Conservation (phyloP, 805 yeast species). For the Yarrowia divulgata region DNA sequence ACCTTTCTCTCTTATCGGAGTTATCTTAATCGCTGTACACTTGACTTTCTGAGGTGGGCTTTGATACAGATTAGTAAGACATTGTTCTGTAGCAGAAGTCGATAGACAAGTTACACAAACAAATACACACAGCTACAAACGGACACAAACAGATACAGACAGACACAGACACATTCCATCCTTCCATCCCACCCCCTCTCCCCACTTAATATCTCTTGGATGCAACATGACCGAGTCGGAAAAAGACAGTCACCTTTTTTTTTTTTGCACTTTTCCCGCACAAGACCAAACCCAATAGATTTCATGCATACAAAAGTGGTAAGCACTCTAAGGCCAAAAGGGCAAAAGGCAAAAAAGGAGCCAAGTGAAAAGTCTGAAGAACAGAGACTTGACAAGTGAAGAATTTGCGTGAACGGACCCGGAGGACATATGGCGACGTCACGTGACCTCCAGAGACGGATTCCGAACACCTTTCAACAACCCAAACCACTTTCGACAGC, state of each 20-base stretch:
- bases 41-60: too few species aligned
- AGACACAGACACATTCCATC: too few species aligned
- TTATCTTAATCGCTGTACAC: too few species aligned
- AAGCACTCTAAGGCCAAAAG: background rate
- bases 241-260: slow-evolving; percentile 30
- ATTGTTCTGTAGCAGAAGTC: too few species aligned
- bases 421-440: background rate
- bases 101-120: too few species aligned
- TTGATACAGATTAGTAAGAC: too few species aligned
- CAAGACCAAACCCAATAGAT: slow-evolving; percentile 23
- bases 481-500: background rate
- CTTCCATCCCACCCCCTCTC: background rate
- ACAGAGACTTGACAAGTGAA: background rate
- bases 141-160: background rate
- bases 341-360: slow-evolving; percentile 9
- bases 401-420: background rate
- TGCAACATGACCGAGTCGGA: slow-evolving; percentile 27
- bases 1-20: too few species aligned
- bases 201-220: background rate
- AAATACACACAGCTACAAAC: background rate
- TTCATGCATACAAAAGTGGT: slow-evolving; percentile 33
- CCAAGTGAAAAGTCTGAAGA: slow-evolving; percentile 17
- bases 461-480: background rate
- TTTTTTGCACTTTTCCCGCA: background rate
- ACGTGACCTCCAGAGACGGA: background rate